A percentile compares a stretch with the other conserved stretches of the same genome.
These are phyloP conservation scores for Amaranthus palmeri DNA, from an alignment of 148 eudicot genomes.

Conservation along the genomic window DNA sequence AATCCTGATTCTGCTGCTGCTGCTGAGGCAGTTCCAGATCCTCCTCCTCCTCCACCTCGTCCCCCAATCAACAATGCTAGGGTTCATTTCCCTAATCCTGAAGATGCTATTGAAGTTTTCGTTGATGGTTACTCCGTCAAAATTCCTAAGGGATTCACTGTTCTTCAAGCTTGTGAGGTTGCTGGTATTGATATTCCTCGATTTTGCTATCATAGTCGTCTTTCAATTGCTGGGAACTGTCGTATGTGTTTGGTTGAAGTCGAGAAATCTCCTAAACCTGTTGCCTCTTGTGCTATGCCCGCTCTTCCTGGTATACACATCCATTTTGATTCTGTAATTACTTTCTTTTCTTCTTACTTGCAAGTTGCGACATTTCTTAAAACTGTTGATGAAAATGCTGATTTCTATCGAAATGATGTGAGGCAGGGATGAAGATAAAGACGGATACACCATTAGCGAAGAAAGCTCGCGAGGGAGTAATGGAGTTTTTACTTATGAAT, in stretches of 20 bases:
- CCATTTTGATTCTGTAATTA: neutral
- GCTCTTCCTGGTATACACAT: slow-evolving; percentile 73
- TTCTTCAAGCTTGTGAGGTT: slow-evolving; percentile 89
- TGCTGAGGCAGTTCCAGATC: slow-evolving; percentile 37
- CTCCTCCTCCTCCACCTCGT: slow-evolving; percentile 40
- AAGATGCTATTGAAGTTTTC: slow-evolving; percentile 90
- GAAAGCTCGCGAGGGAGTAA: slow-evolving; percentile 98
- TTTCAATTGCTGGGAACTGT: slow-evolving; percentile 92
- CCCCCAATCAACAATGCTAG: slow-evolving; percentile 72
- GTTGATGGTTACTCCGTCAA: slow-evolving; percentile 93
- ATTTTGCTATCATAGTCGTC: slow-evolving; percentile 77
- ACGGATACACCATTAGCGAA: slow-evolving; percentile 95
- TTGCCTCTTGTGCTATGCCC: slow-evolving; percentile 98
- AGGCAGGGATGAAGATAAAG: slow-evolving; percentile 94
- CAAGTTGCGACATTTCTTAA: no score
- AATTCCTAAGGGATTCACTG: slow-evolving; percentile 90
- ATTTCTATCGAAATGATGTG: neutral
- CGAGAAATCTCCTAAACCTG: slow-evolving; percentile 97
- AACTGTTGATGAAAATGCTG: no score
- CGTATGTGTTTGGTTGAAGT: slow-evolving; percentile 98
- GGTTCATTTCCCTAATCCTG: slow-evolving; percentile 75
- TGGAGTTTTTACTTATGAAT: slow-evolving; percentile 97
- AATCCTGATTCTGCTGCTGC: slow-evolving; percentile 53
- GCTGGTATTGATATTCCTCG: slow-evolving; percentile 95
- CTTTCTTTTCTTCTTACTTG: no score